Percentiles rank a stretch among this genome's conserved stretches.
Conservation (phyloP, 108 stramenopile species). For the Skeletonema marinoi region DNA sequence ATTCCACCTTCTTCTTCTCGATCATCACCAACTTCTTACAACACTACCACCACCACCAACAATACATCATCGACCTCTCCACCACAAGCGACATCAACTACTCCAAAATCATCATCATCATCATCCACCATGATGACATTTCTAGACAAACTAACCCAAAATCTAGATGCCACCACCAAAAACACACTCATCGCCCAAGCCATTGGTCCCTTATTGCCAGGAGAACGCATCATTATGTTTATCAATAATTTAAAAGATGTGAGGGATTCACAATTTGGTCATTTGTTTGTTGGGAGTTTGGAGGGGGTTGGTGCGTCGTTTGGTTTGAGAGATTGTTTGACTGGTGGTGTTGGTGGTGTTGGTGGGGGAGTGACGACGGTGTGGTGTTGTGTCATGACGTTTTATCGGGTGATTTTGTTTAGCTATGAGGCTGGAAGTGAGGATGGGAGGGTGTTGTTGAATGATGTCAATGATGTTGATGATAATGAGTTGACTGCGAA, state of each 20-base stretch:
- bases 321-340: conserved; percentile 6
- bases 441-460: conserved; percentile 36
- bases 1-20: not conserved
- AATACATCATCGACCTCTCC: not conserved
- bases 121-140: conserved; percentile 17
- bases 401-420: conserved; percentile 79
- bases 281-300: conserved; percentile 26
- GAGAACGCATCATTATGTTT: conserved; percentile 85
- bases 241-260: conserved; percentile 72
- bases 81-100: conserved; percentile 35
- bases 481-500: not conserved
- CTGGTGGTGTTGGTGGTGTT: not conserved
- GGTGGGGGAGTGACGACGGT: conserved; percentile 26
- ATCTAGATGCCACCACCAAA: conserved; percentile 28
- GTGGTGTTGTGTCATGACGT: conserved; percentile 89
- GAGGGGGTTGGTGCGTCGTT: not conserved
- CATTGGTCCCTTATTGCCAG: conserved; percentile 49
- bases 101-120: conserved; percentile 33
- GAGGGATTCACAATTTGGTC: conserved; percentile 50
- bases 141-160: conserved; percentile 29
- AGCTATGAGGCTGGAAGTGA: conserved; percentile 31
- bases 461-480: not conserved
- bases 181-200: conserved; percentile 25
- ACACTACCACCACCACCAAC: not conserved
- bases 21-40: not conserved